Percentiles rank a stretch among this genome's conserved stretches.
phyloP scores from a whole-genome alignment of 495 filamentous ascomycete species.

The Penicillium ucsense region DNA sequence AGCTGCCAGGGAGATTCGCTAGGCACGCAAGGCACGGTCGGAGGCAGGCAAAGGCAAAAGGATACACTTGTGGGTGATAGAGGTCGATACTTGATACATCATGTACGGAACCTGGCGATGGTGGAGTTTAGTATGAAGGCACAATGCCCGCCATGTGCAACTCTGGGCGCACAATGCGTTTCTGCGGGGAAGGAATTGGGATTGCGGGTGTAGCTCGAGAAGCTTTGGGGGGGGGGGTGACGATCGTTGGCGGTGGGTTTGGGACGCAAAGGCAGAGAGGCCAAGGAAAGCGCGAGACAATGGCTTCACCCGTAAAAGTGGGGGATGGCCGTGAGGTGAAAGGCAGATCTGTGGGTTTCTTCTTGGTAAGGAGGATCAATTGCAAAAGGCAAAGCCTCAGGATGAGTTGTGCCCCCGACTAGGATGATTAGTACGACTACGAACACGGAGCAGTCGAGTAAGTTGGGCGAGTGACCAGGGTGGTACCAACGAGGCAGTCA shows the following conservation, averaged over 20 bases:
- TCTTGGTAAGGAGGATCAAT: background rate
- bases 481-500: no score
- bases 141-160: background rate
- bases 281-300: background rate
- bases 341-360: background rate
- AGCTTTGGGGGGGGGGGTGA: background rate
- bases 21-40: constrained; percentile 25
- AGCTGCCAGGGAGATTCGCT: constrained; percentile 3
- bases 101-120: constrained; percentile 17
- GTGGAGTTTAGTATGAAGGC: background rate
- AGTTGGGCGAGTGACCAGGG: no score
- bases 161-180: constrained; percentile 1
- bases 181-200: background rate
- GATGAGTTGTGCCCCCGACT: constrained; percentile 1
- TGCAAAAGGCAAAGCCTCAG: constrained; percentile 2
- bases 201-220: background rate
- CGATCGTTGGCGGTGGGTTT: background rate
- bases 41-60: constrained; percentile 4
- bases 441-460: no score
- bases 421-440: no score
- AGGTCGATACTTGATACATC: constrained; percentile 23
- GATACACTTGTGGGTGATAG: constrained; percentile 15
- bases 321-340: background rate
- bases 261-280: background rate
- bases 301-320: background rate